phyloP scores from a whole-genome alignment of 2,329 filamentous ascomycete genomes.

The Microdochium trichocladiopsis region DNA sequence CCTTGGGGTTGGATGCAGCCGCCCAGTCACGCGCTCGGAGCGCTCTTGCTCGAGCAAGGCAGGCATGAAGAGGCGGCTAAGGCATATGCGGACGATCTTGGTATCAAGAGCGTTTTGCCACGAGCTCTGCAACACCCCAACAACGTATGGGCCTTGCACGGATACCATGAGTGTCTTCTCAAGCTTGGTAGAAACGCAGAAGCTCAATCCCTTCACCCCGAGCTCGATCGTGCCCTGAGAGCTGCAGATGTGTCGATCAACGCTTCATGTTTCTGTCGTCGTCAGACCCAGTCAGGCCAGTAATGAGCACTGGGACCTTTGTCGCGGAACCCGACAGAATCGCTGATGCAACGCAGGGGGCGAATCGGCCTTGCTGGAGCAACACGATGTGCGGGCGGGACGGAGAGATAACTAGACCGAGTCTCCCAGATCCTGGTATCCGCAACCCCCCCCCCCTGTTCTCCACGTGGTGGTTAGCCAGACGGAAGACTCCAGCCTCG shows the following conservation, averaged over 20 bases:
- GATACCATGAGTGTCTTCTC: conserved; percentile 62
- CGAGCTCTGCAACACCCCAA: conserved; percentile 60
- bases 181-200: conserved; percentile 40
- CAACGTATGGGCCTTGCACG: conserved; percentile 71
- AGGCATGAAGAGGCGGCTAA: conserved; percentile 45
- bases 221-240: conserved; percentile 13
- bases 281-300: not conserved
- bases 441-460: not conserved
- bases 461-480: not conserved
- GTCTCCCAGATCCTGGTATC: not conserved
- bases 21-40: conserved; percentile 62
- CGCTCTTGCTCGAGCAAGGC: conserved; percentile 61
- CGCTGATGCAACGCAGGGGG: not conserved
- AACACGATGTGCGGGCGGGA: not conserved
- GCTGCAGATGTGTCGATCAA: conserved; percentile 21
- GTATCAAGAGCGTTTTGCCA: conserved; percentile 51
- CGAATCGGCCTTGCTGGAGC: not conserved
- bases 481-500: too few relatives aligned
- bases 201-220: conserved; percentile 19
- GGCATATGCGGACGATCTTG: conserved; percentile 56
- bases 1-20: conserved; percentile 80
- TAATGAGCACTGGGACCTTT: not conserved
- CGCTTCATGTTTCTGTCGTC: conserved; percentile 29
- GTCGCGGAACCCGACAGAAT: not conserved
- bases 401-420: not conserved